Evolutionary conservation across 2,329 filamentous ascomycete species (phyloP), one percentile per base, ranked within the genome.

Genomic region (Hypoxylon sp.): DNA sequence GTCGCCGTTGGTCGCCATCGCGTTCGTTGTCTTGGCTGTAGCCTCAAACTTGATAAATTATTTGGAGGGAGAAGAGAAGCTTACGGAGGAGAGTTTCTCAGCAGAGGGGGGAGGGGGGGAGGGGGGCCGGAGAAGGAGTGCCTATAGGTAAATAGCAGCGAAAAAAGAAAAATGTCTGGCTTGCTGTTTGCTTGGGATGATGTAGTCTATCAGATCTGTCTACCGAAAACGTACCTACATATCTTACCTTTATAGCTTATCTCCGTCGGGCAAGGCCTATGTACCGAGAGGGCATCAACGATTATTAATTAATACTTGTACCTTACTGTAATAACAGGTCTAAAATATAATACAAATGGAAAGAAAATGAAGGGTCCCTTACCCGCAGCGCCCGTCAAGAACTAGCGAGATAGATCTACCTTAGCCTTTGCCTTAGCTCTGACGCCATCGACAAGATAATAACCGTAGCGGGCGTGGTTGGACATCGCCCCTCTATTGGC

Each of bases 351-450:
- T 41, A 48, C 24, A 19, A 51, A 58, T 54, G 50, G 22, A 20
- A 59, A 17, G 34, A 17, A 6, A 8, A 43, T 11, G 17, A 43
- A 43, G 17, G 39, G 10, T 11, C 10, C 34, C 39, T 17, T 19
- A 46, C 41, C 41, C 41, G 7, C 4, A 11, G 10, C 19, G 20
- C 39, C 17, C 41, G 6, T 10, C 13, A 24, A 24, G 44, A 62
- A 28, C 43, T 26, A 57, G 28, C 34, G 44, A 54, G 44, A 54
- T 54, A 50, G 49, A 46, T 34, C 13, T 28, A 34, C 22, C 59
- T 60, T 67, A 67, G 61, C 48, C n/a, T n/a, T n/a, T n/a, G n/a
- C n/a, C n/a, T n/a, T n/a, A n/a, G 4, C 58, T 62, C 61, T 64
- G 64, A 67, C 64, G 64, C 64, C 64, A 67, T 67, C 19, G 54